Base-by-base conservation (phyloP, 345 rosid species). In the Eucalyptus lansdowneana region DNA sequence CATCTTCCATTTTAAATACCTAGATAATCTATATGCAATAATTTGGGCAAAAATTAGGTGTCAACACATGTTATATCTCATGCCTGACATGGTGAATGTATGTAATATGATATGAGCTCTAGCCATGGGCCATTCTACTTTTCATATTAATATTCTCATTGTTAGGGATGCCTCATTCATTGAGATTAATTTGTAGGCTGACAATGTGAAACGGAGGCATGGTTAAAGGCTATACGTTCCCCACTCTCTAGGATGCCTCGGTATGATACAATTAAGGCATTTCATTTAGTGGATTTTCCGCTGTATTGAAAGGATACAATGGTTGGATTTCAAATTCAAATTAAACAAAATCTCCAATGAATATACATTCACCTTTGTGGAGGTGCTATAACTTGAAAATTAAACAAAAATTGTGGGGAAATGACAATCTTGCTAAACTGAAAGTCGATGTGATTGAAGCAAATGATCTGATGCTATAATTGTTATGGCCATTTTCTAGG, bases 301-400 rank as follows among this genome's bases (percentile, higher is more conserved):
- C 0, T 19, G 0, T 53, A 53, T 53, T 53, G 3, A 0, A 53
- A 53, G 1, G 24, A 17, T 53, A 53, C 0, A 19, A 0, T 19
- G 56, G 24, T 53, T 1, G 2, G 56, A 0, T 53, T 53, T 53
- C 9, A 53, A 0, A 53, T 53, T 53, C 56, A 53, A 53, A 53
- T 3, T 53, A 53, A 0, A 19, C 56, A 53, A 53, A 53, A 53
- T 53, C 56, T 53, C 24, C 0, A 1, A 53, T 53, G 10, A 53
- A 17, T 53, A 53, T 53, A 53, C 2, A 1, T 51, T 51, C 56
- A 51, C 9, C 22, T 3, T 51, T 51, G 2, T 51, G 22, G 56
- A 17, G 56, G 2, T 51, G 56, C 56, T 51, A 51, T 7, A 1
- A 51, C 56, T 51, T 51, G 56, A n/a, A 51, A 51, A 51, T 51